These are phyloP conservation scores for Hippophae rhamnoides DNA, from an alignment of 306 rosid genomes.

Conservation along the genomic window DNA sequence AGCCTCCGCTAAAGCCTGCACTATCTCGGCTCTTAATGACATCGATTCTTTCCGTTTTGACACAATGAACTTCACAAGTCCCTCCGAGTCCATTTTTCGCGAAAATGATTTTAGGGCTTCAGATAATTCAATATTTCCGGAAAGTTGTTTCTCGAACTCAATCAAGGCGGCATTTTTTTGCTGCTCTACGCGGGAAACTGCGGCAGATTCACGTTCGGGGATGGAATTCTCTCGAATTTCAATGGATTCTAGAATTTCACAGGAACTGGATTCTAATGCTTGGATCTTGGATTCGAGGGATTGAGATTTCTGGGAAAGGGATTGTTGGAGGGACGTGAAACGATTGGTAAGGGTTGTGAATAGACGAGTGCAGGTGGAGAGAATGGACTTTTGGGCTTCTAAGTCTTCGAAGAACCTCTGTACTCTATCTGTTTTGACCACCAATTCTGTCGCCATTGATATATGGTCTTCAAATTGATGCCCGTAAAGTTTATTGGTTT, in stretches of 20 bases:
- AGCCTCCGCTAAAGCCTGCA: constrained; percentile 46
- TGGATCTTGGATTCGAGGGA: constrained; percentile 44
- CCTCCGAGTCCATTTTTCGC: constrained; percentile 53
- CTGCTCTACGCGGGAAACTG: constrained; percentile 40
- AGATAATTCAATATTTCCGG: constrained; percentile 24
- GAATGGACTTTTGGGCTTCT: constrained; percentile 38
- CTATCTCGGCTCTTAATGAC: constrained; percentile 48
- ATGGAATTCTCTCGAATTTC: constrained; percentile 40
- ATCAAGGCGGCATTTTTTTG: constrained; percentile 44
- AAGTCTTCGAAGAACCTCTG: constrained; percentile 53
- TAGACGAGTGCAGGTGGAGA: constrained; percentile 44
- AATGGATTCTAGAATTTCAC: constrained; percentile 40
- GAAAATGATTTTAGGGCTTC: constrained; percentile 42
- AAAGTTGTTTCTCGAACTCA: constrained; percentile 22
- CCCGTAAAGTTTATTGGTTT: background rate
- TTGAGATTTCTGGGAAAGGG: constrained; percentile 48
- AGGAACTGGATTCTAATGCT: constrained; percentile 34
- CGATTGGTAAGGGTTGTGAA: constrained; percentile 42
- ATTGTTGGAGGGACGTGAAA: constrained; percentile 39
- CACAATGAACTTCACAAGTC: constrained; percentile 41
- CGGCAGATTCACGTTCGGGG: constrained; percentile 48
- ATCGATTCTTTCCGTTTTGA: constrained; percentile 66
- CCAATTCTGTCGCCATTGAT: constrained; percentile 44
- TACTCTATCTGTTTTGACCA: constrained; percentile 30
- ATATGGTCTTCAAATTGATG: background rate